phyloP scores from a whole-genome alignment of 495 filamentous ascomycete species.

The Achaetomiella virescens region DNA sequence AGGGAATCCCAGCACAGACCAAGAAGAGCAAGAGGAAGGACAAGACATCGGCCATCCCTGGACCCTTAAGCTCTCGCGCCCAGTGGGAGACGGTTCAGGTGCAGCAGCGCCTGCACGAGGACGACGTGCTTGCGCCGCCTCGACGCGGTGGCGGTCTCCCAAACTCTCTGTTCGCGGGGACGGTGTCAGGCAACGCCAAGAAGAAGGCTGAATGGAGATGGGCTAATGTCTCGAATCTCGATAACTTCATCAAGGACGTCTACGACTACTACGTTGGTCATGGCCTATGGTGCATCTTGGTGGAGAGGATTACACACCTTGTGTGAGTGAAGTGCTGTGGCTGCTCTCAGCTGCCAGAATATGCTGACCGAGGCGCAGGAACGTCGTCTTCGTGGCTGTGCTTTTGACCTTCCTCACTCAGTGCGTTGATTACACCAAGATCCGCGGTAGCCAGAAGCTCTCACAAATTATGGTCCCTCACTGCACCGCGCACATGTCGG shows the following conservation, averaged over 20 bases:
- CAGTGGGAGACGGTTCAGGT: constrained; percentile 63
- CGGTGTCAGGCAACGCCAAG: constrained; percentile 54
- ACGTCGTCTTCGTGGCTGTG: constrained; percentile 69
- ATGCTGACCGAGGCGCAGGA: constrained; percentile 27
- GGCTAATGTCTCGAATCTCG: constrained; percentile 88
- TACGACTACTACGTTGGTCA: constrained; percentile 83
- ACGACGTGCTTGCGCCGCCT: constrained; percentile 24
- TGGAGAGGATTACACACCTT: constrained; percentile 63
- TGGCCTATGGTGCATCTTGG: constrained; percentile 84
- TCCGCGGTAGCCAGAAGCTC: constrained; percentile 68
- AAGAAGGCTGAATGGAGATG: constrained; percentile 92
- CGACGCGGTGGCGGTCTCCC: constrained; percentile 15
- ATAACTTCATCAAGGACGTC: constrained; percentile 83
- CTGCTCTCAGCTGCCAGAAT: neutral
- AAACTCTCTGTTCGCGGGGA: constrained; percentile 30
- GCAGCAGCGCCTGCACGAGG: constrained; percentile 55
- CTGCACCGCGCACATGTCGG: constrained; percentile 84
- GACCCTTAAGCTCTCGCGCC: constrained; percentile 49
- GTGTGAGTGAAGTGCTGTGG: constrained; percentile 49
- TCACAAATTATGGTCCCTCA: constrained; percentile 71
- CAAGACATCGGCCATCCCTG: constrained; percentile 33
- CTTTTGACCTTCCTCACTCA: constrained; percentile 81
- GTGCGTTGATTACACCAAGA: constrained; percentile 74
- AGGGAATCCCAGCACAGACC: constrained; percentile 8
- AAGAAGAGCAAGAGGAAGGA: constrained; percentile 11